Evolutionary conservation across 2,329 filamentous ascomycete genomes (phyloP).

Genomic region (Fusarium verrucosum): DNA sequence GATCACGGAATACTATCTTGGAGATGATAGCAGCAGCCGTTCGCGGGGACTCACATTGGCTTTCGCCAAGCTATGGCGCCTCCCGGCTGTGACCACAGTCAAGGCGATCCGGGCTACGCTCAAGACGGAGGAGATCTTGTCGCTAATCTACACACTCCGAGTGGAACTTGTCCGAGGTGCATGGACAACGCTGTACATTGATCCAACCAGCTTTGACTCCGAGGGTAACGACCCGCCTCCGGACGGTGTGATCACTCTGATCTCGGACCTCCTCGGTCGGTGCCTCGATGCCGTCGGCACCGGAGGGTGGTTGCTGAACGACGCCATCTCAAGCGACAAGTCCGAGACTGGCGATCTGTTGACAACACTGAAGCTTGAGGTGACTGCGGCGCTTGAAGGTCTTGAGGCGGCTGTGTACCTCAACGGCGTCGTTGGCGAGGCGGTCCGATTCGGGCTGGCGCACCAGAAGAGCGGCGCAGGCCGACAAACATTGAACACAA

Average conservation of each 20-base stretch:
- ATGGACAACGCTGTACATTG: conserved; percentile 78
- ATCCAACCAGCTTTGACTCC: conserved; percentile 60
- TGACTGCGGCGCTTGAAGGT: conserved; percentile 75
- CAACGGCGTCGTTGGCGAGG: conserved; percentile 71
- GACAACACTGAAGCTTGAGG: conserved; percentile 71
- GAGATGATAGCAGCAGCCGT: conserved; percentile 69
- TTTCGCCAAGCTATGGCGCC: conserved; percentile 74
- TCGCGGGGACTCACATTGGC: conserved; percentile 72
- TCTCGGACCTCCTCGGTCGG: conserved; percentile 75
- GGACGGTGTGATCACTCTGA: conserved; percentile 74
- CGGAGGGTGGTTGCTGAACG: conserved; percentile 76
- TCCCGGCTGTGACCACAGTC: conserved; percentile 68
- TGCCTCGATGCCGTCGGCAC: conserved; percentile 80
- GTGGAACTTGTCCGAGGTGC: conserved; percentile 77
- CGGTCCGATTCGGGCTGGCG: conserved; percentile 67
- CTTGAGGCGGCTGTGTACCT: conserved; percentile 74
- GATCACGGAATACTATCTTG: conserved; percentile 72
- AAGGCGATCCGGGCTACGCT: conserved; percentile 71
- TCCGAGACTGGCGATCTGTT: conserved; percentile 71
- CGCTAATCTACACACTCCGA: conserved; percentile 76
- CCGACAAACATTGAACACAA: conserved; percentile 45
- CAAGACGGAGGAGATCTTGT: conserved; percentile 73
- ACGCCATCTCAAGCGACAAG: conserved; percentile 61
- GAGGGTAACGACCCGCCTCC: conserved; percentile 59
- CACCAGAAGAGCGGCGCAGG: conserved; percentile 47